These are phyloP conservation scores for Stropharia rugosoannulata DNA, from an alignment of 768 basidiomycete species.

Conservation along the genomic window DNA sequence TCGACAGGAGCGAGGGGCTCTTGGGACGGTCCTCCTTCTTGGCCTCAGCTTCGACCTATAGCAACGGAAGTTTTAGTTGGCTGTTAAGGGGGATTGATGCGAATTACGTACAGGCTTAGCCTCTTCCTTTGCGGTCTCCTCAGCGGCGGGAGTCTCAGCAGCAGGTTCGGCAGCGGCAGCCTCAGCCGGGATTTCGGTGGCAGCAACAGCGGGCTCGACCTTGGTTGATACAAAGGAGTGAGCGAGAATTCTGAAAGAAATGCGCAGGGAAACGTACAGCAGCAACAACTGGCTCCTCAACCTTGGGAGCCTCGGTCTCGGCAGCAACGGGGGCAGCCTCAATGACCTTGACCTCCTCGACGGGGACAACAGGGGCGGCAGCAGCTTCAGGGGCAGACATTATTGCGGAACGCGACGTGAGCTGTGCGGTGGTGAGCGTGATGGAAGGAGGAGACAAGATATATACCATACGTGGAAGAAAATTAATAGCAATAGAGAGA, in stretches of 20 bases:
- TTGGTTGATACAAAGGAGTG: conserved; percentile 4
- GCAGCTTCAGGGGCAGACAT: conserved; percentile 78
- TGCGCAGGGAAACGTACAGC: conserved; percentile 19
- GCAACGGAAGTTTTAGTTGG: neutral
- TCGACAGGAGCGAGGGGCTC: conserved; percentile 76
- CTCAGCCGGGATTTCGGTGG: conserved; percentile 41
- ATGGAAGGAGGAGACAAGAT: conserved; percentile 13
- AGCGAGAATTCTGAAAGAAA: conserved; percentile 1
- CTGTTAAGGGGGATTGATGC: conserved; percentile 4
- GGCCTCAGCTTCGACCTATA: conserved; percentile 44
- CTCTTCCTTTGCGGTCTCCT: conserved; percentile 38
- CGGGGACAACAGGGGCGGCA: conserved; percentile 35
- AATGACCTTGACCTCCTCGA: conserved; percentile 28
- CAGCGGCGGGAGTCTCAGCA: conserved; percentile 19
- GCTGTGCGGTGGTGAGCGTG: conserved; percentile 30
- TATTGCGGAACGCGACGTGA: conserved; percentile 63
- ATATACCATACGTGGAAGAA: conserved; percentile 39
- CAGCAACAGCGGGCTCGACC: conserved; percentile 28
- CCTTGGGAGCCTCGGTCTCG: conserved; percentile 40
- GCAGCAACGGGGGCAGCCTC: conserved; percentile 31
- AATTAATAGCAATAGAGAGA: conserved; percentile 54
- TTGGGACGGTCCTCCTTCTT: conserved; percentile 83
- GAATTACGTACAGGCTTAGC: conserved; percentile 37
- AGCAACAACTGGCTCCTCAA: conserved; percentile 43
- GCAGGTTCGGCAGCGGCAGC: conserved; percentile 20